Evolutionary conservation across 108 stramenopile species (phyloP).

Genomic region (Cyclotella baltica): DNA sequence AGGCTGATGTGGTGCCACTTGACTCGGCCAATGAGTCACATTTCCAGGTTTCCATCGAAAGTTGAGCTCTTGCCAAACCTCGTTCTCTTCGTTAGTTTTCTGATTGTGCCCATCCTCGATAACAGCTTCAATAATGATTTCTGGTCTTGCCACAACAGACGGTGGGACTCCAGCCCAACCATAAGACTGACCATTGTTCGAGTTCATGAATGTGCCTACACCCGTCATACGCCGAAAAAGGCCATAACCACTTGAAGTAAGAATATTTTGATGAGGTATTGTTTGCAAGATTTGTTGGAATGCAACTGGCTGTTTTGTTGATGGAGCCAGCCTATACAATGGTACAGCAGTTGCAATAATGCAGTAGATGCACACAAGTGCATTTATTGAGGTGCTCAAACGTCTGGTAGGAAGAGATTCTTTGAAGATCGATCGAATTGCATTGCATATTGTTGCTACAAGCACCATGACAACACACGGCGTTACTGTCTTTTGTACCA

Average conservation of each 20-base stretch:
- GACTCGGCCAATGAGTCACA: conserved; percentile 32
- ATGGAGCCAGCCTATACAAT: conserved; percentile 38
- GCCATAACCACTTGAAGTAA: conserved; percentile 60
- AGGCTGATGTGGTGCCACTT: conserved; percentile 70
- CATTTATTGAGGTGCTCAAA: conserved; percentile 21
- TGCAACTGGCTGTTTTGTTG: conserved; percentile 1
- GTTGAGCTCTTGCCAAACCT: conserved; percentile 63
- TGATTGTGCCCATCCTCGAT: conserved; percentile 21
- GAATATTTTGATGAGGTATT: not conserved
- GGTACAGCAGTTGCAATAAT: conserved; percentile 51
- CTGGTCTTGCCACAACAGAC: conserved; percentile 61
- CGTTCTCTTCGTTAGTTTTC: conserved; percentile 4
- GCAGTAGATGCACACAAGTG: conserved; percentile 31
- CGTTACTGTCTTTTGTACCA: conserved; percentile 34
- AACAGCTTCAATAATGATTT: conserved; percentile 67
- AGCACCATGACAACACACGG: conserved; percentile 19
- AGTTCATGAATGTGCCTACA: conserved; percentile 45
- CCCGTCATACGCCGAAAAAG: conserved; percentile 86
- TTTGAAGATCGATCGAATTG: conserved; percentile 2
- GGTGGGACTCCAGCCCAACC: conserved; percentile 66
- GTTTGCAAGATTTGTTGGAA: not conserved
- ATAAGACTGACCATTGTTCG: not conserved
- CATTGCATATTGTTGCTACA: conserved; percentile 3
- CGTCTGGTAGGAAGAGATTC: not conserved
- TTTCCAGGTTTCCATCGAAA: conserved; percentile 72